Evolutionary conservation across 2,329 filamentous ascomycete genomes (phyloP).

Genomic region (Penicillium oxalicum): DNA sequence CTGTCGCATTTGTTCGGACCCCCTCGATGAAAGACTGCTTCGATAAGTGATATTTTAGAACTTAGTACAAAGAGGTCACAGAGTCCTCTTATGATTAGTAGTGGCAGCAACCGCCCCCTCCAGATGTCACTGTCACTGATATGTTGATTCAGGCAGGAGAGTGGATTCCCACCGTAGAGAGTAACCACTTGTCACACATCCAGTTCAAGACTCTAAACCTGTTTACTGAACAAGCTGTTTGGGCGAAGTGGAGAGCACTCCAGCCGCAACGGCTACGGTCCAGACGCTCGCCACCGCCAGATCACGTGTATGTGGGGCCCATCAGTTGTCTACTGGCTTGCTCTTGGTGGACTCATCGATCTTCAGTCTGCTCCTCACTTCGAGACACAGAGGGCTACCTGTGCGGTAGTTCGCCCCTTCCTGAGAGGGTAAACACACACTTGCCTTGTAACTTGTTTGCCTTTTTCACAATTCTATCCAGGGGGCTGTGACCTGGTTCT

Average conservation of each 20-base stretch:
- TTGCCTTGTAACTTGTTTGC: no score
- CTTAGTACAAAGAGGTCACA: no score
- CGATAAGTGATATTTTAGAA: no score
- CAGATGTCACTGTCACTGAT: not conserved
- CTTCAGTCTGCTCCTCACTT: not conserved
- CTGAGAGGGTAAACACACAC: no score
- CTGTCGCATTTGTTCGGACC: no score
- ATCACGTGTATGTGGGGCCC: conserved; percentile 13
- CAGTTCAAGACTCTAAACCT: conserved; percentile 2
- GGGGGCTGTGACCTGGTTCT: no score
- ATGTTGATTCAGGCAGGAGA: not conserved
- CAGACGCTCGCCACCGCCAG: conserved; percentile 9
- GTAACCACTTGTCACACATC: not conserved
- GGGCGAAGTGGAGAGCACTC: conserved; percentile 2
- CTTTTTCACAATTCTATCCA: no score
- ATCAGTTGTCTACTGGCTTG: conserved; percentile 1
- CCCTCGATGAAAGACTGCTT: no score
- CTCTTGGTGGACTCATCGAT: not conserved
- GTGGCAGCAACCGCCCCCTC: no score
- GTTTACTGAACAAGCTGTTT: conserved; percentile 2
- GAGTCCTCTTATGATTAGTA: no score
- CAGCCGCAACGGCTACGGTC: not conserved
- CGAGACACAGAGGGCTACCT: not conserved
- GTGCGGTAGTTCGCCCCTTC: not conserved
- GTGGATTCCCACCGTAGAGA: not conserved